Conservation (phyloP, 129 eudicot species). For the Flaveria robusta region DNA sequence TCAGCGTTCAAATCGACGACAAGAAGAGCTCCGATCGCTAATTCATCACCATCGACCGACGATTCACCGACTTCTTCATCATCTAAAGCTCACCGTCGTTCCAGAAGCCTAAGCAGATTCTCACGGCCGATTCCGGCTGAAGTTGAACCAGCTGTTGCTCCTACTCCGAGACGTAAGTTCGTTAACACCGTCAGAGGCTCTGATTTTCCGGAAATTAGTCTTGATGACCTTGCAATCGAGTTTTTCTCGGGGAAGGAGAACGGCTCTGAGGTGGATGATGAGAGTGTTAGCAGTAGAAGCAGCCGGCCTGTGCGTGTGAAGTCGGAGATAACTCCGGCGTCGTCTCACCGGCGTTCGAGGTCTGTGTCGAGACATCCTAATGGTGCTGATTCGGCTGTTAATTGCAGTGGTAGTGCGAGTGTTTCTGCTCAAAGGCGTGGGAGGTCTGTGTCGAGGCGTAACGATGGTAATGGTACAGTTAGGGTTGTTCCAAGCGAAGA, state of each 20-base stretch:
- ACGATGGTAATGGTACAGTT: slow-evolving; percentile 28
- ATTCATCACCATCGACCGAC: slow-evolving; percentile 33
- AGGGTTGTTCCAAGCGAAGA: slow-evolving; percentile 40
- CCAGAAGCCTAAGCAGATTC: slow-evolving; percentile 76
- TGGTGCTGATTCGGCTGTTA: slow-evolving; percentile 11
- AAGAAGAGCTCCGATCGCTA: slow-evolving; percentile 52
- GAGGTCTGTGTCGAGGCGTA: slow-evolving; percentile 79
- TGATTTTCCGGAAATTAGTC: slow-evolving; percentile 63
- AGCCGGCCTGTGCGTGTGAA: slow-evolving; percentile 36
- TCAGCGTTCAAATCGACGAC: slow-evolving; percentile 93
- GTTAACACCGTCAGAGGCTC: slow-evolving; percentile 84
- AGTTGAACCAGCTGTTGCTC: slow-evolving; percentile 29
- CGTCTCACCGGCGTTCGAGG: slow-evolving; percentile 64
- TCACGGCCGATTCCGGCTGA: slow-evolving; percentile 52
- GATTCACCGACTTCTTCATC: slow-evolving; percentile 39
- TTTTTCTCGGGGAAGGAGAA: slow-evolving; percentile 55
- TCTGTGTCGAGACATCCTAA: slow-evolving; percentile 67
- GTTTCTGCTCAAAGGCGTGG: slow-evolving; percentile 43
- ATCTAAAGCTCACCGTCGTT: slow-evolving; percentile 54
- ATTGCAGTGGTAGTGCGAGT: slow-evolving; percentile 7
- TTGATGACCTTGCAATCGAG: slow-evolving; percentile 89
- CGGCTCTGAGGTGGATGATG: slow-evolving; percentile 25
- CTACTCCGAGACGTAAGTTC: slow-evolving; percentile 73
- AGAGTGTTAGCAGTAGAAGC: slow-evolving; percentile 36
- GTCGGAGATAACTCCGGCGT: slow-evolving; percentile 41